Conservation (phyloP, 2,329 filamentous ascomycete genomes). For the Passalora sequoiae region DNA sequence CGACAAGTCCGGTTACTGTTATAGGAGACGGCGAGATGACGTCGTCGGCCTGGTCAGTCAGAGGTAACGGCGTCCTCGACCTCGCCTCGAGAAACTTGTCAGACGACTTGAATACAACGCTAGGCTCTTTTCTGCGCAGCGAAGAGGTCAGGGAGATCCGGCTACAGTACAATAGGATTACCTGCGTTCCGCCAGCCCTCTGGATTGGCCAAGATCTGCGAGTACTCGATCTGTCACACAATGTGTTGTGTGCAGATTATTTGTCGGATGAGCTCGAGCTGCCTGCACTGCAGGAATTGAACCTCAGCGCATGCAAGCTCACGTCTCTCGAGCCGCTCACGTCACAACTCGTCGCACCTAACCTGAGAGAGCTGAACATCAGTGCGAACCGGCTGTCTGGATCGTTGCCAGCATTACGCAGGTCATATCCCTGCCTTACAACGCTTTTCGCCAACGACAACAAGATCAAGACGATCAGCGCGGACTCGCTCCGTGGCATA, state of each 20-base stretch:
- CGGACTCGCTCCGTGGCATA: constrained; percentile 68
- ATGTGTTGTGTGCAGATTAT: constrained; percentile 55
- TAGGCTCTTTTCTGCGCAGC: constrained; percentile 42
- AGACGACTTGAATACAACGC: constrained; percentile 36
- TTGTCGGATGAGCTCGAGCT: constrained; percentile 56
- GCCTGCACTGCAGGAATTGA: constrained; percentile 70
- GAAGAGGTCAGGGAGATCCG: constrained; percentile 55
- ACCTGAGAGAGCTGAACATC: constrained; percentile 70
- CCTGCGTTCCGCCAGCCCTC: constrained; percentile 63
- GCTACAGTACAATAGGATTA: constrained; percentile 73
- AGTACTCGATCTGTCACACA: constrained; percentile 41
- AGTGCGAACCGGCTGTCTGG: constrained; percentile 74
- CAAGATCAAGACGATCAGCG: constrained; percentile 61
- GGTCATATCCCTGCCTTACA: constrained; percentile 63
- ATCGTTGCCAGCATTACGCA: constrained; percentile 60
- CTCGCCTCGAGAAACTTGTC: constrained; percentile 36
- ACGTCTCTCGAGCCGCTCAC: constrained; percentile 63
- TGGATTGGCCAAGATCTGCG: constrained; percentile 64
- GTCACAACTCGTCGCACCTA: constrained; percentile 64
- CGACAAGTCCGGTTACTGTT: constrained; percentile 23
- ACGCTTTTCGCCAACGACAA: constrained; percentile 76
- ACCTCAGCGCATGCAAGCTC: constrained; percentile 68
- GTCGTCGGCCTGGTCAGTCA: constrained; percentile 26
- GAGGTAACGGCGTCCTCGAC: constrained; percentile 37
- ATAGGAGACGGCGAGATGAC: constrained; percentile 16